Evolutionary conservation across 2,329 filamentous ascomycete species (phyloP), one percentile per base, ranked within the genome.

Genomic region (Scytalidium sp.): DNA sequence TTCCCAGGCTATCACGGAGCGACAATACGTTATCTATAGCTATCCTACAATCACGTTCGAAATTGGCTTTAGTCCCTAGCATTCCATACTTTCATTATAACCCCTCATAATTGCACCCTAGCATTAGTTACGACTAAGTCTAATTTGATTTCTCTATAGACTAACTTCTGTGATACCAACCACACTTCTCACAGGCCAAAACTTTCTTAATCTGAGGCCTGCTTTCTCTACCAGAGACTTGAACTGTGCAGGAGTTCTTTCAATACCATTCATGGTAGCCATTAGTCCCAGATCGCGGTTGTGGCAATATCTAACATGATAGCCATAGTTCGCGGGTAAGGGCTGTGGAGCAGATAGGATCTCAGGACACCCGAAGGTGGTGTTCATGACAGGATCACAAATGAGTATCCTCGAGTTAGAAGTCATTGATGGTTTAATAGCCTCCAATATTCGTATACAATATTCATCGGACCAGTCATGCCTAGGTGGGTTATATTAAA

Each of bases 161-260:
- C n/a, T n/a, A n/a, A n/a, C n/a, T n/a, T n/a, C n/a, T n/a, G n/a
- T n/a, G n/a, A n/a, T n/a, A n/a, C n/a, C n/a, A n/a, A n/a, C n/a
- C n/a, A n/a, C n/a, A 78, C 80, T 0, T 69, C 83, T 11, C 80
- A 73, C 1, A 84, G 84, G 67, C 82, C 82, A 40, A 23, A 41
- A 19, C 20, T 49, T 43, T 13, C 3, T 25, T 9, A 49, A 3
- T 9, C 36, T 44, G 21, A 49, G 27, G 15, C 41, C 47, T 15
- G 47, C 41, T 15, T 7, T 9, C 13, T 49, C 41, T 19, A 44
- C 15, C 10, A 49, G 15, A 10, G 15, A 15, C 19, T 51, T 49
- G 43, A 64, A 65, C 45, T 67, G 48, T 3, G 45, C 52, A 1
- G 64, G 64, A 9, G 62, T 67, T 1, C 64, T 50, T 53, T 67